Evolutionary conservation across 306 rosid genomes (phyloP), one percentile per base, ranked within the genome.

Genomic region (Herpetospermum pedunculosum): DNA sequence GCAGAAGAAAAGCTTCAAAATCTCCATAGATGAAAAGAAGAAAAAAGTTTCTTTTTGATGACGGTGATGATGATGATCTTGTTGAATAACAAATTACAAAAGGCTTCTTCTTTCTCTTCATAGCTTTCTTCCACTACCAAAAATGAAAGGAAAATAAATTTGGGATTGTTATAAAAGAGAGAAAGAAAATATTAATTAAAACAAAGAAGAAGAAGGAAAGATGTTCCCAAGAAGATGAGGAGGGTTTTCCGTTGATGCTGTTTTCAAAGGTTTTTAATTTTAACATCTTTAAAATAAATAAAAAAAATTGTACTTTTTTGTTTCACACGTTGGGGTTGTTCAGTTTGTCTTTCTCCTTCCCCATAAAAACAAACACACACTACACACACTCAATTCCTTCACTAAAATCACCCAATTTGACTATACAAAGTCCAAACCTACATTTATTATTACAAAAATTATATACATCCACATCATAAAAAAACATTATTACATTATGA

Each of bases 251-350:
- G 77, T 55, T 55, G 52, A 57, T 74, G 77, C 54, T 55, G 77
- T 74, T 74, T 74, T 73, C 76, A 50, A 73, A 73, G 67, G 64
- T n/a, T n/a, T n/a, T n/a, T n/a, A n/a, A n/a, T n/a, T n/a, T n/a
- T n/a, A n/a, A n/a, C n/a, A n/a, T n/a, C n/a, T n/a, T n/a, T n/a
- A n/a, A n/a, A n/a, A n/a, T n/a, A n/a, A n/a, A n/a, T n/a, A n/a
- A n/a, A n/a, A n/a, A n/a, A n/a, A n/a, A n/a, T n/a, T n/a, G n/a
- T n/a, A n/a, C n/a, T n/a, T n/a, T 44, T 43, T 68, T 68, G 73
- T 68, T 68, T 26, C 73, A 68, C 73, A 44, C 73, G 38, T 68
- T 68, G 73, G 53, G 72, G 73, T 44, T 68, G 15, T 44, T 68
- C 54, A 26, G 23, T 43, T 68, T 68, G 54, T 68, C 73, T 68